These are phyloP conservation scores for Salix exigua DNA, from an alignment of 345 rosid genomes.

Conservation along the genomic window DNA sequence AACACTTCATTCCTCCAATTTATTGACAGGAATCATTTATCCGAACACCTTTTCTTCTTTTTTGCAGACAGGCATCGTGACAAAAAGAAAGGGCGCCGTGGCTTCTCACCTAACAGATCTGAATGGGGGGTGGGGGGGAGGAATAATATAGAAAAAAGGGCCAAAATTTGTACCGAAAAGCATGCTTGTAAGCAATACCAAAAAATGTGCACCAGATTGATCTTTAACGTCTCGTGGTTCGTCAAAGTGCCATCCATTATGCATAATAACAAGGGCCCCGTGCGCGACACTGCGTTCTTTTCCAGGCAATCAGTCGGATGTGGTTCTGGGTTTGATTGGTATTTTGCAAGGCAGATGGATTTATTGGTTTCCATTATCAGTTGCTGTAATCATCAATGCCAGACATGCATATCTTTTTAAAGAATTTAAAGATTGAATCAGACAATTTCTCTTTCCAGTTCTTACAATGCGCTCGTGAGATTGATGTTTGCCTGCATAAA, in stretches of 20 bases:
- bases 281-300: not conserved
- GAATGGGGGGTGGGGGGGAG: not conserved
- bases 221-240: slow-evolving; percentile 25
- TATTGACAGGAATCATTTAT: no score
- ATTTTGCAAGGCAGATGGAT: slow-evolving; percentile 12
- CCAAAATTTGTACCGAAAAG: slow-evolving; percentile 28
- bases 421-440: no score
- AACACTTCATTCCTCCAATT: no score
- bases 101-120: slow-evolving; percentile 31
- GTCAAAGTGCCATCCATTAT: slow-evolving; percentile 28
- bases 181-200: slow-evolving; percentile 18
- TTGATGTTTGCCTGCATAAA: no score
- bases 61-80: slow-evolving; percentile 17
- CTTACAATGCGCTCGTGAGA: no score
- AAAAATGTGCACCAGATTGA: slow-evolving; percentile 19
- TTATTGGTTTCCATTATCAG: not conserved
- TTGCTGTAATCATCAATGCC: slow-evolving; percentile 15
- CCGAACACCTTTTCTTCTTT: no score
- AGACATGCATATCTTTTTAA: not conserved
- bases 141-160: slow-evolving; percentile 5
- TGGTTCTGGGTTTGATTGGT: not conserved
- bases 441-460: no score
- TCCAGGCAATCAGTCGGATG: not conserved
- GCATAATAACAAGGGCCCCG: slow-evolving; percentile 33
- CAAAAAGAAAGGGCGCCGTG: slow-evolving; percentile 11